Conservation (phyloP, 1,284 basidiomycete species). For the Bondarzewia mesenterica region DNA sequence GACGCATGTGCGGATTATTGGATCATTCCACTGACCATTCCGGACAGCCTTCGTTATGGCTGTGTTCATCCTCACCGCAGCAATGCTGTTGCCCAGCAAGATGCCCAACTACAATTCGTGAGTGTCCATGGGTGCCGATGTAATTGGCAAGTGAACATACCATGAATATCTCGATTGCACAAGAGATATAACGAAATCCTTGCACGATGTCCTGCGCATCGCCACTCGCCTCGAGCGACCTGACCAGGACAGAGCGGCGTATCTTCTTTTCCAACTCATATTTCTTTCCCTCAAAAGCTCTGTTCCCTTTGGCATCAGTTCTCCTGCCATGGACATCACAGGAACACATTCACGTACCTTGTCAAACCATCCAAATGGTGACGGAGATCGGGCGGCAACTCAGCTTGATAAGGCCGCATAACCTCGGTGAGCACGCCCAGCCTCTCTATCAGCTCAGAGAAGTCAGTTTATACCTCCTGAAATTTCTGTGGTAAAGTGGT, state of each 20-base stretch:
- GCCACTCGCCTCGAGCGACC: not conserved
- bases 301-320: no score
- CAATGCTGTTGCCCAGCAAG: no score
- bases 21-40: not conserved
- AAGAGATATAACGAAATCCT: not conserved
- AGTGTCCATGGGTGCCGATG: not conserved
- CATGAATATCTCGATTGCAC: not conserved
- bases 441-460: no score
- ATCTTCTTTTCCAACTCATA: not conserved
- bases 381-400: no score
- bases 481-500: no score
- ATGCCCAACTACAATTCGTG: not conserved
- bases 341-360: no score
- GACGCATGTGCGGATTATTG: not conserved
- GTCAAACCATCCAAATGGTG: no score
- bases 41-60: not conserved
- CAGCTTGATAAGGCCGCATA: no score
- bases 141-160: not conserved
- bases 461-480: no score
- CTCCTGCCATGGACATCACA: no score
- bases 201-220: not conserved
- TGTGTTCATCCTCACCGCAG: not conserved
- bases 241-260: not conserved
- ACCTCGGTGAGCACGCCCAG: no score
- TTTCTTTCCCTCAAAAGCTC: not conserved